Evolutionary conservation across 305 asterid species (phyloP).

Genomic region (Fraxinus platypoda): DNA sequence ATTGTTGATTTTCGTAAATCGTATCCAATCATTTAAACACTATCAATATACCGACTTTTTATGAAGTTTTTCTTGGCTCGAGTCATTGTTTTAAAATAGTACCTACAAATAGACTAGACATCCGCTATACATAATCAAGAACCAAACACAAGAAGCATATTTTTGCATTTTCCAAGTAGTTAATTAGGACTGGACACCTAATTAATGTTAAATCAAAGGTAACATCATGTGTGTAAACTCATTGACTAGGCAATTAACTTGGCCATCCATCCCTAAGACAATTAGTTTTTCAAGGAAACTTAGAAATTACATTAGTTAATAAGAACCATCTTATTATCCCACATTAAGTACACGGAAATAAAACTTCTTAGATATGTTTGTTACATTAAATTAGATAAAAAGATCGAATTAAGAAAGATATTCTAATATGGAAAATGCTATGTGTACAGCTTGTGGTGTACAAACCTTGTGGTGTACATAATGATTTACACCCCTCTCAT

Average conservation of each 20-base stretch:
- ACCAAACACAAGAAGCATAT: neutral
- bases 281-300: neutral
- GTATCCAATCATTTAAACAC: too few species aligned
- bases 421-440: too few species aligned
- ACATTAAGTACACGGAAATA: neutral
- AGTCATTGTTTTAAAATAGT: too few species aligned
- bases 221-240: neutral
- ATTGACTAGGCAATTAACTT: neutral
- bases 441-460: too few species aligned
- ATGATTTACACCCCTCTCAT: too few species aligned
- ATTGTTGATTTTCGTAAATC: too few species aligned
- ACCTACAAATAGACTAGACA: neutral
- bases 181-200: neutral
- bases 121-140: neutral
- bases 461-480: too few species aligned
- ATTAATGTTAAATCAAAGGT: neutral
- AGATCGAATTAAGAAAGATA: neutral
- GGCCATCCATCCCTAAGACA: neutral
- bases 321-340: neutral
- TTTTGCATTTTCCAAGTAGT: neutral
- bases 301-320: neutral
- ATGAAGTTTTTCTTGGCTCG: too few species aligned
- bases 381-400: too few species aligned
- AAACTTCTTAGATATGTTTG: neutral
- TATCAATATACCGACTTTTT: neutral